phyloP scores from a whole-genome alignment of 495 filamentous ascomycete genomes.

The Neurospora sp. region DNA sequence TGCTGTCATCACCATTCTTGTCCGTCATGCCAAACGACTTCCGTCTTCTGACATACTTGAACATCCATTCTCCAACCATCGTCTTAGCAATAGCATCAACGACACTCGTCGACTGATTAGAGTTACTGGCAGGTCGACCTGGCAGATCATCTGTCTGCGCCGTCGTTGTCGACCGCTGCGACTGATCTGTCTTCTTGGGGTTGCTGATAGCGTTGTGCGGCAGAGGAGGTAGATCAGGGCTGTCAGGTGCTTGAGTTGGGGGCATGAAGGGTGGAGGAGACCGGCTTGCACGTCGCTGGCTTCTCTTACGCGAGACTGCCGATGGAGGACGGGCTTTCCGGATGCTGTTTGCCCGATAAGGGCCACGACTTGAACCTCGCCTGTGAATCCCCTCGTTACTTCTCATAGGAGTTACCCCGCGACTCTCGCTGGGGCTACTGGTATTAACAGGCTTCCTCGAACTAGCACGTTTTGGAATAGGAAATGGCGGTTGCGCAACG shows the following conservation, averaged over 20 bases:
- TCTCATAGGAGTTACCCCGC: slow-evolving; percentile 58
- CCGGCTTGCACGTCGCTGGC: slow-evolving; percentile 43
- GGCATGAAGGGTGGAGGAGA: slow-evolving; percentile 58
- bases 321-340: slow-evolving; percentile 79
- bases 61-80: slow-evolving; percentile 99
- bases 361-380: slow-evolving; percentile 29
- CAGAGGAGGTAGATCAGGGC: slow-evolving; percentile 62
- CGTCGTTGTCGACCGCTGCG: slow-evolving; percentile 46
- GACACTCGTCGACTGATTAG: slow-evolving; percentile 63
- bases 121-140: slow-evolving; percentile 45
- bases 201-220: slow-evolving; percentile 63
- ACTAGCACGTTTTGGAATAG: slow-evolving; percentile 81
- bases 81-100: slow-evolving; percentile 98
- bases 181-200: slow-evolving; percentile 40
- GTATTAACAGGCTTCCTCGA: slow-evolving; percentile 64
- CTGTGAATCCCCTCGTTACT: slow-evolving; percentile 29
- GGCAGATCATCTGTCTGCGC: slow-evolving; percentile 42
- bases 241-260: slow-evolving; percentile 57
- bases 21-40: slow-evolving; percentile 87
- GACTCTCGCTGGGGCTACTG: slow-evolving; percentile 62
- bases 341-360: slow-evolving; percentile 46
- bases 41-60: slow-evolving; percentile 87
- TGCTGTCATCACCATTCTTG: slow-evolving; percentile 44
- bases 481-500: slow-evolving; percentile 64
- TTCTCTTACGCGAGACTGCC: slow-evolving; percentile 46